A percentile compares a stretch with the other conserved stretches of the same genome.
phyloP scores from a whole-genome alignment of 108 stramenopile species.

The Nitzschia sp. region DNA sequence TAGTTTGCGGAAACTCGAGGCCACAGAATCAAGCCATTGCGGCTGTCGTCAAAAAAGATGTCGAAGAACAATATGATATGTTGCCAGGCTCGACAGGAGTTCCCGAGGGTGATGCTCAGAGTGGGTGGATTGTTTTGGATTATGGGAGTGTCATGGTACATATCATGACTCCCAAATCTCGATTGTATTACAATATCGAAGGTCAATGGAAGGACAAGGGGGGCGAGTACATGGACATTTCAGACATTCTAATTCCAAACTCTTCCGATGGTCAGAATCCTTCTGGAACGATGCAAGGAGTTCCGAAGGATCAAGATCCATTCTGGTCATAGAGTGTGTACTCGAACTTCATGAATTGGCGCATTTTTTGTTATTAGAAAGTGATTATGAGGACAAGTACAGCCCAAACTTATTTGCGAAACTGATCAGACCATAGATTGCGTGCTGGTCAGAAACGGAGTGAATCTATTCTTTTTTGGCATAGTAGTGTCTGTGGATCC shows the following conservation, averaged over 20 bases:
- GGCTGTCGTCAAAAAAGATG: constrained; percentile 72
- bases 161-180: constrained; percentile 89
- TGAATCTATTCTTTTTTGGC: neutral
- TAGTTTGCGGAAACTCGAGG: constrained; percentile 78
- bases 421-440: neutral
- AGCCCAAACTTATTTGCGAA: too few relatives aligned
- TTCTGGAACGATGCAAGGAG: constrained; percentile 24
- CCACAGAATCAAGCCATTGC: constrained; percentile 96
- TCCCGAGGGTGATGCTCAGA: constrained; percentile 86
- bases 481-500: constrained; percentile 9
- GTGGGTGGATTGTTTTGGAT: constrained; percentile 93
- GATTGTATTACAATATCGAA: constrained; percentile 90
- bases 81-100: constrained; percentile 66
- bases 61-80: constrained; percentile 54
- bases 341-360: neutral
- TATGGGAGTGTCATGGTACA: constrained; percentile 92
- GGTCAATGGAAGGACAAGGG: constrained; percentile 79
- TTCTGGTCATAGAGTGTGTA: constrained; percentile 83
- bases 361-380: neutral
- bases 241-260: constrained; percentile 55
- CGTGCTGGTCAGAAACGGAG: neutral
- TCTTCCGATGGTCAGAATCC: constrained; percentile 9
- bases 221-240: constrained; percentile 66
- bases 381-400: too few relatives aligned
- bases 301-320: constrained; percentile 61